phyloP scores from a whole-genome alignment of 2,329 filamentous ascomycete genomes.

The Aureobasidium sp. region DNA sequence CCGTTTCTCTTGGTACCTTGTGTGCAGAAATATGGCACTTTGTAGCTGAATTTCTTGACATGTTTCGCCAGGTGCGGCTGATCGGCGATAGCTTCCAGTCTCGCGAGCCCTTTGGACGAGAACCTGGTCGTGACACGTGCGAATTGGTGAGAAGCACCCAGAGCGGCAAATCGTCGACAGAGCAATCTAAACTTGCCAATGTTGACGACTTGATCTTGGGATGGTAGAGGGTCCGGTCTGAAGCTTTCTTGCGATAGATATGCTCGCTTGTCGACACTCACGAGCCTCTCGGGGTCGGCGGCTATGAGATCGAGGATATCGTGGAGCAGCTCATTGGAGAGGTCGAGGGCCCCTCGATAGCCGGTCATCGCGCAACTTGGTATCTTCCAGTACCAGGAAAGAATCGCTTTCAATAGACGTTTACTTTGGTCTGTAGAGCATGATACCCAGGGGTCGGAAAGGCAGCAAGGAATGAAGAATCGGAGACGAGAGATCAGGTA shows the following conservation, averaged over 20 bases:
- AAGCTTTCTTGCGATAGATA: constrained; percentile 49
- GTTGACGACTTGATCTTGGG: constrained; percentile 37
- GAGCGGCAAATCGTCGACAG: constrained; percentile 44
- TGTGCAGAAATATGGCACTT: constrained; percentile 53
- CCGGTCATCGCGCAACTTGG: neutral
- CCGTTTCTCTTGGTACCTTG: constrained; percentile 35
- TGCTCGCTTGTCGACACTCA: constrained; percentile 43
- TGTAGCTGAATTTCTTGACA: constrained; percentile 55
- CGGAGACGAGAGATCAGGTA: neutral
- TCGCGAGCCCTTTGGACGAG: constrained; percentile 42
- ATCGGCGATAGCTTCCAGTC: constrained; percentile 43
- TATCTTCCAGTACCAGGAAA: neutral
- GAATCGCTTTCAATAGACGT: neutral
- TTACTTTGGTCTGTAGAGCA: neutral
- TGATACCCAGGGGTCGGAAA: neutral
- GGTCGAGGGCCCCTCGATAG: constrained; percentile 25
- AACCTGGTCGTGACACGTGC: constrained; percentile 47
- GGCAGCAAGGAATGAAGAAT: neutral
- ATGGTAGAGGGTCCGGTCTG: constrained; percentile 36
- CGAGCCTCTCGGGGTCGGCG: constrained; percentile 44
- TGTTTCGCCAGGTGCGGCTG: constrained; percentile 45
- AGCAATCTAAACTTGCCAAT: constrained; percentile 43
- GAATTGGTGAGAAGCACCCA: constrained; percentile 47
- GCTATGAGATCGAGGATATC: constrained; percentile 47
- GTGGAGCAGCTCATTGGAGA: constrained; percentile 46